Base-by-base conservation (phyloP, 495 filamentous ascomycete species). In the Achaetomiella virescens region DNA sequence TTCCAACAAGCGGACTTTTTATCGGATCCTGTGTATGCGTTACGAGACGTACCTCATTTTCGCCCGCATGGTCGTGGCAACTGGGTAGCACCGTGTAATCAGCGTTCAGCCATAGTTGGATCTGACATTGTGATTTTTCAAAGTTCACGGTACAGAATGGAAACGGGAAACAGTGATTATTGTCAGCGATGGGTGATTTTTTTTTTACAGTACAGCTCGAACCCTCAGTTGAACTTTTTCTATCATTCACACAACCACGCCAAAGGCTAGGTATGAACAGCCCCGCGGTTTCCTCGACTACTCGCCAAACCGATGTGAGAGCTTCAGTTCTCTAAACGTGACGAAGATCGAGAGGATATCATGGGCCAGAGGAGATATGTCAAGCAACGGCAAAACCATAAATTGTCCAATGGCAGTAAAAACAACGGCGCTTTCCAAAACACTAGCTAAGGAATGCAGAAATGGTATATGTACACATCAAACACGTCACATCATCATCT, bases 1-100 rank as follows among this genome's bases (percentile, higher is more conserved):
- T 49, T 56, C 36, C 36, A 49, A 56, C 54, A 56, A 44, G 52
- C 52, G 52, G 52, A 42, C 43, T 54, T 4, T 42, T 46, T 55
- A n/a, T 55, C 36, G 22, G 24, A 41, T 42, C 36, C 35, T 15
- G 15, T 33, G 33, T n/a, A 41, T 42, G 24, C 33, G 31, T 41
- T 48, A 31, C 41, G 43, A 21, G 41, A 48, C 8, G 21, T 29
- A 2, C 24, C 41, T 17, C 17, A 15, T 8, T 8, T 22, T 10
- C 1, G 37, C 21, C 12, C 21, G 24, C 44, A 15, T 33, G 36
- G 43, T 14, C 17, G 8, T 37, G 35, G 22, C 35, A 17, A 10
- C 35, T 48, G 43, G 52, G 41, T 46, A 55, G 35, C 21, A 36
- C 12, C 18, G 3, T 38, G 42, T 54, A 31, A 54, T 37, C 20